Evolutionary conservation across 768 basidiomycete genomes (phyloP), one percentile per base, ranked within the genome.

Genomic region (Russula sp.): DNA sequence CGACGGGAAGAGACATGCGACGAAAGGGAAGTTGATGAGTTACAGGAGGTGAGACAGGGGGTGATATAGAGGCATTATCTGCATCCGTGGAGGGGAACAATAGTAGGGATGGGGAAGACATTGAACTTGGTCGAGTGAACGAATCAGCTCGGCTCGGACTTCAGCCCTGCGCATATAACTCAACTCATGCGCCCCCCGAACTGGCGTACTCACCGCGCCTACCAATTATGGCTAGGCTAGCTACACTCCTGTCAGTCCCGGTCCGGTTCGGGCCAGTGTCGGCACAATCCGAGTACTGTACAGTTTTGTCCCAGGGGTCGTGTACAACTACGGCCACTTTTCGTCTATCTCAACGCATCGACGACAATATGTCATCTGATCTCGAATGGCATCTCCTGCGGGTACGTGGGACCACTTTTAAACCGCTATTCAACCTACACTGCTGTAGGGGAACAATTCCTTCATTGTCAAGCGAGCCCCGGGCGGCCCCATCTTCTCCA

Each of bases 331-430:
- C 13, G 16, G 42, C 49, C 22, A 5, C n/a, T 40, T 20, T 57
- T 40, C 18, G 34, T 51, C 50, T 16, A 24, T 32, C 57, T 59
- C 42, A 59, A 53, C 42, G 36, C 32, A 20, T 40, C 50, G 51
- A 53, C 40, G 40, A 30, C 56, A 38, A 55, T 42, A 69, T 69
- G 68, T 92, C 91, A 72, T 74, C 79, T 80, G 92, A 95, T 76
- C 90, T 96, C 77, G 84, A 94, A 80, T 96, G 94, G 94, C 87
- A 94, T 75, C 88, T 96, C 67, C 78, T 92, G 75, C 90, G 90
- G 74, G 90, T 92, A 73, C 73, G 88, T 85, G 51, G 56, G 7
- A 16, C 58, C 11, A 38, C 44, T 4, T 61, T 32, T 42, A 40
- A 28, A 38, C 49, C 49, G 8, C 62, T 56, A 22, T 50, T 57